Evolutionary conservation across 2,329 filamentous ascomycete genomes (phyloP), one percentile per base, ranked within the genome.

Genomic region (Macroventuria anomochaeta): DNA sequence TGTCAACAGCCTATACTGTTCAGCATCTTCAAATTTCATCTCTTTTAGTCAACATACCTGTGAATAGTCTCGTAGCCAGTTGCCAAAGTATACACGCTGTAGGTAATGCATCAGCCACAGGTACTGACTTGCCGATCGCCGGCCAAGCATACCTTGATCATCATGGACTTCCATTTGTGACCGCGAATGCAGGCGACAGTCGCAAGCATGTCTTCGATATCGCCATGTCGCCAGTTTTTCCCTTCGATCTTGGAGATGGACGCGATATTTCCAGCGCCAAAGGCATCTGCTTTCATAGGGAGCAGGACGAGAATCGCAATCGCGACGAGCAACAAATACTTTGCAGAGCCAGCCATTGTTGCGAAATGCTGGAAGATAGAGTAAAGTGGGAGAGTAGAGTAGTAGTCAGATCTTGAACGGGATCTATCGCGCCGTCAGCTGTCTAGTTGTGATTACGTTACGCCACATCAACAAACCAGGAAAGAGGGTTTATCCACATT

Each of bases 201-300:
- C 38, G 77, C 77, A 42, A 81, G 77, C 67, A 80, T 76, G 55
- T 81, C 79, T 61, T 81, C 79, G 50, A 81, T 81, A 60, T 81
- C 79, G 53, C 79, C 79, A 78, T 81, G 79, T 41, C 79, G 76
- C 77, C 78, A 81, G 63, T 81, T 81, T 55, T 77, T 71, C 7
- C 79, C 79, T 62, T 81, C 71, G 18, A 74, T 67, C 36, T 71
- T 73, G 1, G 70, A 72, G 41, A 74, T 73, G 11, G 67, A 71
- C 12, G 71, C 70, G 40, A 74, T 74, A 59, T 81, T 81, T 26
- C 79, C 79, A 5, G 79, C 79, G 42, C 79, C 79, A 58, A 81
- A 81, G 41, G 75, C 75, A 25, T 70, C 63, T 46, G 71, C 71
- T 40, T 69, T 71, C 17, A 64, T 57, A 8, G 73, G 73, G 15